Base-by-base conservation (phyloP, 2,329 filamentous ascomycete species). In the Graphiopsis chlorocephala region DNA sequence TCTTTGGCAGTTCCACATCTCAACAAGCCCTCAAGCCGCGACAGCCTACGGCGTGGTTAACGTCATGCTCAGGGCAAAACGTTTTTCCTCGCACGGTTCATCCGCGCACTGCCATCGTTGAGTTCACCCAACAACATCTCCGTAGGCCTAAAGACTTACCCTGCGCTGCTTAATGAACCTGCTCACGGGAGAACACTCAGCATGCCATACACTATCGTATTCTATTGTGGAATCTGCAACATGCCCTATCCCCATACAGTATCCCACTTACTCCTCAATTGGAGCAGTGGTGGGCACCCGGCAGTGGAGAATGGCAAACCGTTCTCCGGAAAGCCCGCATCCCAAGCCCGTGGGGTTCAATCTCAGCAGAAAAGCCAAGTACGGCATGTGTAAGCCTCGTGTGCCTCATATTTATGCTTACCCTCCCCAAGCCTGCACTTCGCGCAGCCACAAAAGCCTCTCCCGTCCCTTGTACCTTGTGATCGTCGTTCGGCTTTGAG, bases 261-360 rank as follows among this genome's bases (percentile, higher is more conserved):
- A 45, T 45, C 15, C n/a, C 50, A 28, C 50, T 35, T 35, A 53
- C 48, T 35, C 48, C 60, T 62, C 60, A 62, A 62, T 25, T 45
- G 33, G 33, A 14, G 17, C 60, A 28, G 48, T 29, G 25, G 48
- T 55, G 48, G 60, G 29, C 48, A 55, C 17, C 48, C 60, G 60
- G 48, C 42, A 61, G 45, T 61, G 58, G 58, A 61, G 58, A 50
- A 50, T 61, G 42, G 42, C 45, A 53, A 15, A 29, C 33, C n/a
- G 45, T 61, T 28, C 48, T 62, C 60, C 60, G 60, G 60, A 62
- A n/a, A 53, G 53, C 60, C 60, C 60, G 48, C 60, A 62, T 55
- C 25, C 33, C 33, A 55, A 33, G 60, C 60, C 60, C 60, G 60
- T 62, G 60, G 60, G 60, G 60, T 55, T 50, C 58, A 61, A 61